These are phyloP conservation scores for Sporormia fimetaria DNA, from an alignment of 495 filamentous ascomycete species.

Conservation along the genomic window DNA sequence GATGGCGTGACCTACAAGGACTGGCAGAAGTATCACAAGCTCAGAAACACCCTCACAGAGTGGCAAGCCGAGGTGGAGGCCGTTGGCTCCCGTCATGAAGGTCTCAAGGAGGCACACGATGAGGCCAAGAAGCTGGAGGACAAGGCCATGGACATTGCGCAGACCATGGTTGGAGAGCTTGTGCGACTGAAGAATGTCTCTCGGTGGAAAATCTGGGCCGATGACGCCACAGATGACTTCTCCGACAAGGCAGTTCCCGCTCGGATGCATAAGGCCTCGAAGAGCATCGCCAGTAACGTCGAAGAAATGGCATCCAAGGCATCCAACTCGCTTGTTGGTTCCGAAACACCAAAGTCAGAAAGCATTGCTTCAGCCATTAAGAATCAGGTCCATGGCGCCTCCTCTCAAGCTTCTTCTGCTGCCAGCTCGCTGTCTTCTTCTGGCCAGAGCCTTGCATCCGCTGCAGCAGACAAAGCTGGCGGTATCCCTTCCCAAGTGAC, in stretches of 20 bases:
- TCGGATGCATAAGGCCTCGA: conserved; percentile 32
- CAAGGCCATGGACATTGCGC: conserved; percentile 67
- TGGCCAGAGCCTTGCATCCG: conserved; percentile 19
- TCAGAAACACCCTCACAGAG: conserved; percentile 72
- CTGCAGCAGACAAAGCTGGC: no score
- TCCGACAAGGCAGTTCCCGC: conserved; percentile 43
- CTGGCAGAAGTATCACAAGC: conserved; percentile 80
- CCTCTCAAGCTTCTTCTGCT: conserved; percentile 32
- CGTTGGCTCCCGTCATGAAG: conserved; percentile 59
- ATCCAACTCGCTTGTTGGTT: conserved; percentile 28
- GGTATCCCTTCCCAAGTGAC: conserved; percentile 1
- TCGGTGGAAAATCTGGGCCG: conserved; percentile 69
- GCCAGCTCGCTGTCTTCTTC: conserved; percentile 25
- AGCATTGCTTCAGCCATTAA: conserved; percentile 32
- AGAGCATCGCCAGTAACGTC: conserved; percentile 38
- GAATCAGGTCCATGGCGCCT: conserved; percentile 22
- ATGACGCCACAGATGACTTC: conserved; percentile 69
- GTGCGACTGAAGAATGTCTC: conserved; percentile 72
- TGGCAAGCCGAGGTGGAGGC: conserved; percentile 72
- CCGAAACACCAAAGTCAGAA: conserved; percentile 27
- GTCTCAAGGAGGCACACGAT: conserved; percentile 55
- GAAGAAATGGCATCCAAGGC: conserved; percentile 29
- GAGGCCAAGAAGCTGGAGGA: conserved; percentile 60
- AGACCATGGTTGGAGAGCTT: conserved; percentile 72
- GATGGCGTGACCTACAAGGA: conserved; percentile 92